These are phyloP conservation scores for Bryoerythrophyllum caledonicum DNA, from an alignment of 225 moss, liverwort and hornwort genomes.

Conservation along the genomic window DNA sequence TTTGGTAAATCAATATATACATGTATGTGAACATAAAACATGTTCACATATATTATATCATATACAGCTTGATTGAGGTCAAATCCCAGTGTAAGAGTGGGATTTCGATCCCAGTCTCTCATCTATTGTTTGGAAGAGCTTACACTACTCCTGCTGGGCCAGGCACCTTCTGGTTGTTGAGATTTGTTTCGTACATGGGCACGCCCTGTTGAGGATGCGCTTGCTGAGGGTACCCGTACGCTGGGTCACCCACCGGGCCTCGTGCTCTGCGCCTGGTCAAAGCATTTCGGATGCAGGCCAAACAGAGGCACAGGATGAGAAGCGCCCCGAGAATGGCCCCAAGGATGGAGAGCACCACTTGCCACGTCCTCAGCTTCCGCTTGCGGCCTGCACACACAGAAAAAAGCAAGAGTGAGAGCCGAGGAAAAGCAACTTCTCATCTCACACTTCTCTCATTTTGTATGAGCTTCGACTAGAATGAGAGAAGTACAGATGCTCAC, in stretches of 20 bases:
- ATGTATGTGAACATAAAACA: no score
- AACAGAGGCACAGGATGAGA: conserved; percentile 23
- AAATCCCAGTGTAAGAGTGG: no score
- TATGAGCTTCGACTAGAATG: not conserved
- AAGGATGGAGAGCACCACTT: conserved; percentile 2
- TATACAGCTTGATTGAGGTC: no score
- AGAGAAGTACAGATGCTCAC: no score
- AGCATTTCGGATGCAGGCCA: not conserved
- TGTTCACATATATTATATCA: no score
- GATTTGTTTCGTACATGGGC: conserved; percentile 19
- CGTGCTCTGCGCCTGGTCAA: not conserved
- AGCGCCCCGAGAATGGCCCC: conserved; percentile 16
- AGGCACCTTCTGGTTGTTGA: conserved; percentile 23
- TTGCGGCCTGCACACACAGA: conserved; percentile 18
- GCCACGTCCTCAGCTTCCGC: not conserved
- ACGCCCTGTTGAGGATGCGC: conserved; percentile 26
- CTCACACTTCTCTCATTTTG: no score
- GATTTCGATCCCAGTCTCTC: no score
- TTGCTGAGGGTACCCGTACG: conserved; percentile 27
- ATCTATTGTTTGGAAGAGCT: no score
- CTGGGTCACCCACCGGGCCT: not conserved
- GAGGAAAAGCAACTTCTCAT: not conserved
- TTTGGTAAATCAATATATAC: no score
- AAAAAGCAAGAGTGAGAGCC: not conserved
- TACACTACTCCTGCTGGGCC: conserved; percentile 26